A percentile compares a stretch with the other conserved stretches of the same genome.
phyloP scores from a whole-genome alignment of 257 asterid species.

The Anisodus tanguticus region DNA sequence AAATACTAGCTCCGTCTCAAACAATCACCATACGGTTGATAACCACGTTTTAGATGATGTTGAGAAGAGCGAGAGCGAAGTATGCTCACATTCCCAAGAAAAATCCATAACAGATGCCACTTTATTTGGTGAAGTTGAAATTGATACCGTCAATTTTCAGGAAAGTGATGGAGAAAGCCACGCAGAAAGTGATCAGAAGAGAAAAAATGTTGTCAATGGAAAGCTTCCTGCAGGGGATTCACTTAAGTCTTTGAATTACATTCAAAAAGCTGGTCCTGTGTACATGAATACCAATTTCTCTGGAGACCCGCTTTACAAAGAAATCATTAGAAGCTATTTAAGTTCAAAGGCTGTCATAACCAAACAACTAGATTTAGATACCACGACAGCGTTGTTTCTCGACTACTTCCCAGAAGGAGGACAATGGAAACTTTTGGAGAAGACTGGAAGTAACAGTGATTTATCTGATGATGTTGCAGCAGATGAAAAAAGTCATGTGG shows the following conservation, averaged over 20 bases:
- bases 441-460: conserved; percentile 44
- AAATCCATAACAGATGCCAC: conserved; percentile 13
- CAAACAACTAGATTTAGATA: conserved; percentile 46
- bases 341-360: conserved; percentile 48
- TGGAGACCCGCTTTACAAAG: conserved; percentile 59
- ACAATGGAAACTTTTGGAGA: conserved; percentile 70
- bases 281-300: conserved; percentile 41
- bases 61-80: conserved; percentile 34
- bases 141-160: conserved; percentile 19
- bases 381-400: conserved; percentile 55
- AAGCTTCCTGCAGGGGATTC: conserved; percentile 45
- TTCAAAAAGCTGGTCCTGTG: conserved; percentile 43
- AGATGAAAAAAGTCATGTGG: conserved; percentile 32
- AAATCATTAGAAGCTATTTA: conserved; percentile 53
- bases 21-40: conserved; percentile 37
- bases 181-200: conserved; percentile 38
- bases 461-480: conserved; percentile 34
- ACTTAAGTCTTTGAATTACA: conserved; percentile 40
- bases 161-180: conserved; percentile 36
- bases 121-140: not conserved
- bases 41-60: conserved; percentile 40
- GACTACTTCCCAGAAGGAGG: conserved; percentile 79
- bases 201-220: conserved; percentile 39
- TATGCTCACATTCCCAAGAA: conserved; percentile 43
- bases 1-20: conserved; percentile 37